Conservation (phyloP, 1,284 basidiomycete species). For the Sporisorium exsertum region DNA sequence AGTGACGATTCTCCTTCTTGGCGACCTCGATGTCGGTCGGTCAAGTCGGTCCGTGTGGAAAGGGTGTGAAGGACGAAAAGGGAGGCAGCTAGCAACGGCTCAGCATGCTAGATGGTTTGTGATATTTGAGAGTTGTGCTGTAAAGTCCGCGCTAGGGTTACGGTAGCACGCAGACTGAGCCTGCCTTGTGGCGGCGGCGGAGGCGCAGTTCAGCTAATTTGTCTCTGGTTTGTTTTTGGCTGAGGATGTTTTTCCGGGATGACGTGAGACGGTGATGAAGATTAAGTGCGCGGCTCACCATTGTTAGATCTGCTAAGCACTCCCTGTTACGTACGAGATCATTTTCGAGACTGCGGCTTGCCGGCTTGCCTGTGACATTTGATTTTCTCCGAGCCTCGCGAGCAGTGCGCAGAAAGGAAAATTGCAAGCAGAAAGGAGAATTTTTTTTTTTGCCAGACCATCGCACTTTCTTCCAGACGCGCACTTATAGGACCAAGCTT, state of each 20-base stretch:
- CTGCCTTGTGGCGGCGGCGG: not conserved
- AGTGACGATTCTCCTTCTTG: not conserved
- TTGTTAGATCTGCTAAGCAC: not conserved
- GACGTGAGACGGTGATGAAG: too few relatives aligned
- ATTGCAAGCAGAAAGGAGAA: slow-evolving; percentile 9
- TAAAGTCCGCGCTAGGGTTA: too few relatives aligned
- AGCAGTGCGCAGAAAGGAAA: slow-evolving; percentile 12
- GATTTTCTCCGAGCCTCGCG: not conserved
- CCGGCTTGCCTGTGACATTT: too few relatives aligned
- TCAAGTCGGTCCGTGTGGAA: not conserved
- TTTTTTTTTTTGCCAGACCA: slow-evolving; percentile 12
- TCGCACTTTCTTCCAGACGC: slow-evolving; percentile 6
- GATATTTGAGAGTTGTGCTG: not conserved
- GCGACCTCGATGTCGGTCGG: not conserved
- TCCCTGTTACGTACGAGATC: slow-evolving; percentile 17
- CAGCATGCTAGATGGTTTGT: not conserved
- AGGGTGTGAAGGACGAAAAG: not conserved
- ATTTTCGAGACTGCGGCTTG: slow-evolving; percentile 30
- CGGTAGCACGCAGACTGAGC: not conserved
- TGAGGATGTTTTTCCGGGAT: slow-evolving; percentile 14
- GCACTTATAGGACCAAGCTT: slow-evolving; percentile 13
- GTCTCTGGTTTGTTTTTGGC: too few relatives aligned
- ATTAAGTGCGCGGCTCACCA: too few relatives aligned
- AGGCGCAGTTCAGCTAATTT: not conserved
- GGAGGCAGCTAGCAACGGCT: not conserved